phyloP scores from a whole-genome alignment of 2,329 filamentous ascomycete genomes.

The Diaporthe velutina region DNA sequence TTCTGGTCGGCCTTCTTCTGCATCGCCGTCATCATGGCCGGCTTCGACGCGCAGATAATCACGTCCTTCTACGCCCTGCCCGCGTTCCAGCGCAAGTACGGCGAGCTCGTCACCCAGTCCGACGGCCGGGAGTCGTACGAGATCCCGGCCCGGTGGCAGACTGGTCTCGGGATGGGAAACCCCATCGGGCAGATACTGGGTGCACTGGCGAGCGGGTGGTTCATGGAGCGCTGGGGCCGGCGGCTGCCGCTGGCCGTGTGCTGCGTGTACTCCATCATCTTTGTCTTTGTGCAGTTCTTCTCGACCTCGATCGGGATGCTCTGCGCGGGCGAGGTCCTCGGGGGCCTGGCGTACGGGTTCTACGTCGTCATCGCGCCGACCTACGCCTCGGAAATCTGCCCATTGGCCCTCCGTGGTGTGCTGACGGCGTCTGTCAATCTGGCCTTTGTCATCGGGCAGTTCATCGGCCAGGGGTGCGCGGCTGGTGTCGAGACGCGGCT shows the following conservation, averaged over 20 bases:
- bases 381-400: constrained; percentile 52
- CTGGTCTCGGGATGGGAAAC: constrained; percentile 41
- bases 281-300: constrained; percentile 55
- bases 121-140: constrained; percentile 43
- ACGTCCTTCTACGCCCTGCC: constrained; percentile 50
- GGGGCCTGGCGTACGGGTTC: constrained; percentile 50
- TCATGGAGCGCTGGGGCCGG: constrained; percentile 52
- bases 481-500: constrained; percentile 50
- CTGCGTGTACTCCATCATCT: constrained; percentile 45
- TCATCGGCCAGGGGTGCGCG: constrained; percentile 50
- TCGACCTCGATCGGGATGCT: constrained; percentile 47
- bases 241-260: constrained; percentile 51
- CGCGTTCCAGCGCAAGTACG: constrained; percentile 48
- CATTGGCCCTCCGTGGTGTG: constrained; percentile 49
- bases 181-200: constrained; percentile 56
- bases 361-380: constrained; percentile 51
- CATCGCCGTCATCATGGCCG: constrained; percentile 41
- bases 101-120: constrained; percentile 44
- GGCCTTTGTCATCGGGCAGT: constrained; percentile 48
- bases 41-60: constrained; percentile 51
- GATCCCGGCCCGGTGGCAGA: constrained; percentile 57
- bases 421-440: constrained; percentile 41
- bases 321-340: constrained; percentile 49
- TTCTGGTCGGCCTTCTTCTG: constrained; percentile 41
- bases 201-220: constrained; percentile 53